Base-by-base conservation (phyloP, 1,139 yeast species). In the Oligophagozyma castellii region DNA sequence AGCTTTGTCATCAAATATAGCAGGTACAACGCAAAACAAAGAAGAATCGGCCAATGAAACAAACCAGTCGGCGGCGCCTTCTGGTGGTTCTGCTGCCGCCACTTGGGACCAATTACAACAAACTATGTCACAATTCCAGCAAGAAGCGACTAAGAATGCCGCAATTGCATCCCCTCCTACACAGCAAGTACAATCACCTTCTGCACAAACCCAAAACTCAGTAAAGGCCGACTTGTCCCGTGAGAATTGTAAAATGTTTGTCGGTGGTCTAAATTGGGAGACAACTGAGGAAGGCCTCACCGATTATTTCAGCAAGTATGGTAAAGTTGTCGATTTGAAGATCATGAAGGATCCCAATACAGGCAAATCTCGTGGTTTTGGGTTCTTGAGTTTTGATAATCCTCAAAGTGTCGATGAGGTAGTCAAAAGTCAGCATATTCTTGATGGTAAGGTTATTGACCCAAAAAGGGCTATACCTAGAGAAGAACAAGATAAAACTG, bases 261-360 rank as follows among this genome's bases (percentile, higher is more conserved):
- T 89, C 53, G 99, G 99, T 40, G 99, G 99, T 30, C 71, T 89
- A 43, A 92, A 89, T 48, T 89, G 98, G 98, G 98, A 89, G 49
- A 89, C 99, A 16, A 77, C 93, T 5, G 98, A 89, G 48, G 94
- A 75, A 35, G 70, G 73, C 16, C 56, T 89, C 54, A 74, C 70
- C 38, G 75, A 73, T 34, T 89, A 89, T 55, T 89, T 89, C 54
- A 65, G 77, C 31, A 79, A 89, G 55, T 89, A 72, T 54, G 99
- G 99, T 43, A 92, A 79, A 40, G 92, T 89, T 30, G 56, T 72
- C 22, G 96, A 89, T 42, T 73, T 83, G 46, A 83, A 93, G 22
- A 92, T 89, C 41, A 89, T 92, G 98, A 78, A 93, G 51, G 98
- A 89, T 50, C 67, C 71, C 29, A 63, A 69, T 28, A 80, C 93